Base-by-base conservation (phyloP, 345 rosid genomes). In the Kernera saxatilis region DNA sequence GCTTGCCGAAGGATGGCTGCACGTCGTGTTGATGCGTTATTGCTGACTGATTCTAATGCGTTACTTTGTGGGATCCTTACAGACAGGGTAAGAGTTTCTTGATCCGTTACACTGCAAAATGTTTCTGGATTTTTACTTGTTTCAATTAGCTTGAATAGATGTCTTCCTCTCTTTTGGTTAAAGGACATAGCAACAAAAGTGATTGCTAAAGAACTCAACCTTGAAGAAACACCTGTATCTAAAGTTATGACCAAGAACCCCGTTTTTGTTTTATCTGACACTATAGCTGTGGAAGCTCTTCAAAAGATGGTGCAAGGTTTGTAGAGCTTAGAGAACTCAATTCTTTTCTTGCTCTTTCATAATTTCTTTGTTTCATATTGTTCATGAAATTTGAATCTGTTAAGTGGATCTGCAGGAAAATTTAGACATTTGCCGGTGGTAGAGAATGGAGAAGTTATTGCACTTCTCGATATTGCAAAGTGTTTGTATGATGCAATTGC, bases 281-380 rank as follows among this genome's bases (percentile, higher is more conserved):
- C 98, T 44, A 88, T 87, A 48, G 99, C 98, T 29, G 94, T 92
- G 48, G 99, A 92, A 81, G 98, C 98, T 60, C 93, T 90, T 46
- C 98, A 92, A 81, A 92, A 95, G 85, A 95, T 95, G 99, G 98
- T 95, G 36, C 98, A 92, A 83, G 99, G 99, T 95, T 79, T 45
- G 86, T 66, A 8, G 63, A 48, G 26, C 48, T 76, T 46, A 30
- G 41, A 44, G 19, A 64, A 69, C 27, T 40, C 74, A 5, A 27
- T 33, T 33, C n/a, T 46, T 6, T 25, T 57, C 5, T 46, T 12
- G 8, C 49, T 62, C 66, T 74, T 58, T 46, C 8, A 9, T 44
- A 17, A 41, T 25, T 43, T 25, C 9, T 51, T 71, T 51, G 12
- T 32, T 29, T 23, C 14, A 43, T 23, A 15, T 21, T 14, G 1